Evolutionary conservation across 208 protist species (phyloP).

Genomic region (Leishmania arabica): DNA sequence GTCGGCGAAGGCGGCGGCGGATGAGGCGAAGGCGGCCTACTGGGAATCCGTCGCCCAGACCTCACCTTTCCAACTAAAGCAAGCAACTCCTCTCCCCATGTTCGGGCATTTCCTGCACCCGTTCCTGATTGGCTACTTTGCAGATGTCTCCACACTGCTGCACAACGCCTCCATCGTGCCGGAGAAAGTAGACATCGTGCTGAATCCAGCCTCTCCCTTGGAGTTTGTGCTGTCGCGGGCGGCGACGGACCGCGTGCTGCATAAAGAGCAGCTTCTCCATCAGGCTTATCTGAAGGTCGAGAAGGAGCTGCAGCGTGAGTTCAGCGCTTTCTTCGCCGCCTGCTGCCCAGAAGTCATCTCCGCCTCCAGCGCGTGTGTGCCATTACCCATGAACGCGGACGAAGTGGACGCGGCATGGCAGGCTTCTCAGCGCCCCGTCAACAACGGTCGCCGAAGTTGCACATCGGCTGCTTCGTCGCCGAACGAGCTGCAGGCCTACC

Average conservation of each 20-base stretch:
- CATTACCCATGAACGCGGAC: constrained; percentile 41
- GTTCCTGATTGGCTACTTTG: constrained; percentile 88
- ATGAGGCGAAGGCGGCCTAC: constrained; percentile 31
- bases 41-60: constrained; percentile 43
- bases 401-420: constrained; percentile 25
- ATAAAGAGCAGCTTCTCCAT: constrained; percentile 69
- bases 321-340: constrained; percentile 63
- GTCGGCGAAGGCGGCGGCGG: constrained; percentile 1
- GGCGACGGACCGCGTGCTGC: constrained; percentile 78
- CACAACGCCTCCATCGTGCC: constrained; percentile 88
- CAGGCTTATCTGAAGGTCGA: constrained; percentile 77
- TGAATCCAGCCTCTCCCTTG: constrained; percentile 82
- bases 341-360: constrained; percentile 67
- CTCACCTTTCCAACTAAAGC: constrained; percentile 57
- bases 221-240: constrained; percentile 87
- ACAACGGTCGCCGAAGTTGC: not conserved
- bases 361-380: constrained; percentile 76
- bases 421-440: constrained; percentile 12
- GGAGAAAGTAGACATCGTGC: constrained; percentile 82
- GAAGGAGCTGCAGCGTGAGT: constrained; percentile 77
- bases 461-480: not conserved
- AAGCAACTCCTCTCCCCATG: constrained; percentile 74
- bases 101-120: constrained; percentile 69
- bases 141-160: constrained; percentile 83
- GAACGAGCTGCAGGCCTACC: constrained; percentile 48